Conservation (phyloP, 1,284 basidiomycete genomes). For the Microbotryomycetes sp. region DNA sequence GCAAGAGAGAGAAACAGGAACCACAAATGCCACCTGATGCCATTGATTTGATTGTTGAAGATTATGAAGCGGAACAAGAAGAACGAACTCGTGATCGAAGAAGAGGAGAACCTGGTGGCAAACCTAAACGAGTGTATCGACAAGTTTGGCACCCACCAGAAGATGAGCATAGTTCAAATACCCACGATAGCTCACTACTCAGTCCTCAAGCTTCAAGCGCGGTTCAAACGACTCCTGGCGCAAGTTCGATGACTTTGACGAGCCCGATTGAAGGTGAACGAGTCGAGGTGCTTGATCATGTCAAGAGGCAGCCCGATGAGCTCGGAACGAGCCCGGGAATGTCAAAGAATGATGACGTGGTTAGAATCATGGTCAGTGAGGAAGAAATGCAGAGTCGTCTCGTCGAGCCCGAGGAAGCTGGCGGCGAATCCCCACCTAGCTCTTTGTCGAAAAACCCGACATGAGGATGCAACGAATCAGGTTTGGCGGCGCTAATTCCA, state of each 20-base stretch:
- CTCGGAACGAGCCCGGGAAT: neutral
- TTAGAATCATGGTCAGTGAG: constrained; percentile 14
- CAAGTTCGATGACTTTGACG: neutral
- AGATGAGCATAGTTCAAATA: neutral
- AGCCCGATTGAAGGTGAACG: constrained; percentile 6
- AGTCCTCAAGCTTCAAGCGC: neutral
- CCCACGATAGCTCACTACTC: neutral
- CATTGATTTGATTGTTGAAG: constrained; percentile 68
- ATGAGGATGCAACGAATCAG: too few relatives aligned
- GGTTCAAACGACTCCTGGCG: neutral
- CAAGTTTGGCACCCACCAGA: constrained; percentile 14
- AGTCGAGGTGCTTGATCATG: constrained; percentile 2
- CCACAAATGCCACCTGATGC: constrained; percentile 60
- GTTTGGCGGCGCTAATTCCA: too few relatives aligned
- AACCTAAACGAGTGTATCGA: constrained; percentile 19
- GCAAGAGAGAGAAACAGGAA: constrained; percentile 39
- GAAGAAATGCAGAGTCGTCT: constrained; percentile 2
- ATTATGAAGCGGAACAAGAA: constrained; percentile 50
- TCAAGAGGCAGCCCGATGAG: neutral
- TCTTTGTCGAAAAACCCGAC: too few relatives aligned
- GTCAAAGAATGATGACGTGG: constrained; percentile 5
- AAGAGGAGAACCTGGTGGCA: constrained; percentile 22
- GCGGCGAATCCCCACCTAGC: too few relatives aligned
- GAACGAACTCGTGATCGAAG: constrained; percentile 49
- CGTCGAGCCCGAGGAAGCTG: constrained; percentile 9